Conservation (phyloP, 1,139 yeast genomes). For the Debaryomyces subglobosus region DNA sequence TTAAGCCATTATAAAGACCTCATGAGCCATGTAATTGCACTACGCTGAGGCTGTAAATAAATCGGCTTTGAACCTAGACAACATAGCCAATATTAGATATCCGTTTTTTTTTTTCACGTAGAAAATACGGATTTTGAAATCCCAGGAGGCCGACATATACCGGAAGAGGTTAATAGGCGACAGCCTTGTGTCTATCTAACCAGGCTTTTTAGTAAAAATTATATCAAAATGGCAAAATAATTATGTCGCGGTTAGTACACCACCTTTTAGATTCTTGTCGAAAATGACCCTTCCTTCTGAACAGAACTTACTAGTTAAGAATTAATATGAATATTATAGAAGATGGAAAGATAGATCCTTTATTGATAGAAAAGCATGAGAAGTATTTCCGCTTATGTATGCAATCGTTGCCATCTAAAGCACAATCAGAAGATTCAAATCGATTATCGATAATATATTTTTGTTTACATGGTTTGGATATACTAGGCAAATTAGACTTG, state of each 20-base stretch:
- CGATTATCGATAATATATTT: conserved; percentile 68
- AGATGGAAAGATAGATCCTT: neutral
- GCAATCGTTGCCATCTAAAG: conserved; percentile 51
- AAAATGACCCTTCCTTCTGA: neutral
- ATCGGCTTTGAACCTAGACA: neutral
- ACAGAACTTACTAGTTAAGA: neutral
- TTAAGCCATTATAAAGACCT: neutral
- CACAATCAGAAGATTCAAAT: conserved; percentile 65
- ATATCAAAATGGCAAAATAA: neutral
- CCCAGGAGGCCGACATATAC: neutral
- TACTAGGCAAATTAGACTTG: conserved; percentile 46
- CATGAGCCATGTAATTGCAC: neutral
- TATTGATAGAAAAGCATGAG: conserved; percentile 32
- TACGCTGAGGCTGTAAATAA: neutral
- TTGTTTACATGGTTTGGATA: conserved; percentile 61
- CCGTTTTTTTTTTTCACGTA: neutral
- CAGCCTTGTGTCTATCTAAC: neutral
- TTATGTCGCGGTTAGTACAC: neutral
- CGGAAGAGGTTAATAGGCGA: neutral
- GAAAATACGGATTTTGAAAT: neutral
- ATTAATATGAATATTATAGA: neutral
- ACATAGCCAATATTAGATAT: neutral
- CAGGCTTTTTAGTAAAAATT: neutral
- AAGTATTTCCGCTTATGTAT: conserved; percentile 55
- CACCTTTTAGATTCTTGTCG: neutral